These are phyloP conservation scores for Boletellus ananiceps DNA, from an alignment of 768 basidiomycete genomes.

Conservation along the genomic window DNA sequence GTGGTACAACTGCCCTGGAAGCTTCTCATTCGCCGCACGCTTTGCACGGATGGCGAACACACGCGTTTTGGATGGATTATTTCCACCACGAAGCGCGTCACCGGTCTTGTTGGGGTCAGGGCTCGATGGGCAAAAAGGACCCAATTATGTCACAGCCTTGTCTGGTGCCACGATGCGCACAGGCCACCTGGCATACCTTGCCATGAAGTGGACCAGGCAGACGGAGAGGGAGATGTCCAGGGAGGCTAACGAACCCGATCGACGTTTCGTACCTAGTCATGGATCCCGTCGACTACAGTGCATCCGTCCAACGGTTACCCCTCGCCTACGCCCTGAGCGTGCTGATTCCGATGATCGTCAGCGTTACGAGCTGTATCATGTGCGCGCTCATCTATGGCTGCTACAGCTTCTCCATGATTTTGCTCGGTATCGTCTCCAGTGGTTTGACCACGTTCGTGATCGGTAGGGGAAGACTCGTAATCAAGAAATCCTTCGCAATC, in stretches of 20 bases:
- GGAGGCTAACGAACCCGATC: slow-evolving; percentile 19
- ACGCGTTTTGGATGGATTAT: slow-evolving; percentile 24
- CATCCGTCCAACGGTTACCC: slow-evolving; percentile 5
- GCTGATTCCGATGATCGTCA: slow-evolving; percentile 22
- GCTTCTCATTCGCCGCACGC: slow-evolving; percentile 27
- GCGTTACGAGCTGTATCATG: slow-evolving; percentile 15
- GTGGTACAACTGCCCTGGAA: slow-evolving; percentile 36
- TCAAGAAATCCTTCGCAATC: slow-evolving; percentile 14
- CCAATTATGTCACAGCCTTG: slow-evolving; percentile 23
- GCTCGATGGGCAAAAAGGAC: slow-evolving; percentile 26
- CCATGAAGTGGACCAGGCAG: slow-evolving; percentile 12
- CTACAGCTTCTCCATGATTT: slow-evolving; percentile 30
- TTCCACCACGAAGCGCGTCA: slow-evolving; percentile 12
- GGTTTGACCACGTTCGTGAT: slow-evolving; percentile 25
- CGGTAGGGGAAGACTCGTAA: slow-evolving; percentile 21
- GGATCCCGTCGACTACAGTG: slow-evolving; percentile 4
- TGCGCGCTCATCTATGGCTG: slow-evolving; percentile 28
- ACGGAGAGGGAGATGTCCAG: slow-evolving; percentile 2
- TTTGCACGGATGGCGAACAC: slow-evolving; percentile 27
- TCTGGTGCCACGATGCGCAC: slow-evolving; percentile 20
- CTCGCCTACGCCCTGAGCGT: slow-evolving; percentile 2
- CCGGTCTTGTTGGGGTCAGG: slow-evolving; percentile 27
- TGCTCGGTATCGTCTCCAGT: slow-evolving; percentile 27
- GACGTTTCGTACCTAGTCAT: slow-evolving; percentile 16
- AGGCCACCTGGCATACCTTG: slow-evolving; percentile 23